Percentiles rank a stretch among this genome's conserved stretches.
Conservation (phyloP, 164 flowering plant species). For the Cinnamomum chago region DNA sequence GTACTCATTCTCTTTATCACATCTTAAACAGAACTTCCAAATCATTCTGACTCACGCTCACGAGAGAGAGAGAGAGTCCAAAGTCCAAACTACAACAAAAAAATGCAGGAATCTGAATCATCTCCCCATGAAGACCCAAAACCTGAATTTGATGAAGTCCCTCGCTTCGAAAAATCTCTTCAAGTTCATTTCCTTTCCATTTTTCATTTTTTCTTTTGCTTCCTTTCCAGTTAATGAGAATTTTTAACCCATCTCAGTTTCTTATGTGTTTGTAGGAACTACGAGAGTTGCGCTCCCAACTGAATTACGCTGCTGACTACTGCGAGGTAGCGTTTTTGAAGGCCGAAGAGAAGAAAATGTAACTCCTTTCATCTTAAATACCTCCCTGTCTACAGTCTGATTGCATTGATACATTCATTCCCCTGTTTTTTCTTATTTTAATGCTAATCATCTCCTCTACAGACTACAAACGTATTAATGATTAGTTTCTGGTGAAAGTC, state of each 20-base stretch:
- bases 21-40: background rate
- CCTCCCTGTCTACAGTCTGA: background rate
- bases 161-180: slow-evolving; percentile 1
- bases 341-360: slow-evolving; percentile 43
- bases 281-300: slow-evolving; percentile 60
- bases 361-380: background rate
- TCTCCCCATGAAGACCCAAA: background rate
- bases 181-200: background rate
- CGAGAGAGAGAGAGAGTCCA: background rate
- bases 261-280: slow-evolving; percentile 51
- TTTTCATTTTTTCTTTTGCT: background rate
- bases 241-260: background rate
- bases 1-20: background rate
- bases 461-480: background rate
- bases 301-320: slow-evolving; percentile 70
- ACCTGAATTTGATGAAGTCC: background rate
- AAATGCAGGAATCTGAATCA: background rate
- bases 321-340: slow-evolving; percentile 53
- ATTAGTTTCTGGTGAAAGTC: background rate
- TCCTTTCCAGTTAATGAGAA: background rate
- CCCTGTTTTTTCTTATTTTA: background rate
- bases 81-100: background rate
- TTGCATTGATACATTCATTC: background rate
- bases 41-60: too few species aligned
- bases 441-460: background rate